These are phyloP conservation scores for Cydonia oblonga DNA, from an alignment of 331 rosid genomes.

Conservation along the genomic window DNA sequence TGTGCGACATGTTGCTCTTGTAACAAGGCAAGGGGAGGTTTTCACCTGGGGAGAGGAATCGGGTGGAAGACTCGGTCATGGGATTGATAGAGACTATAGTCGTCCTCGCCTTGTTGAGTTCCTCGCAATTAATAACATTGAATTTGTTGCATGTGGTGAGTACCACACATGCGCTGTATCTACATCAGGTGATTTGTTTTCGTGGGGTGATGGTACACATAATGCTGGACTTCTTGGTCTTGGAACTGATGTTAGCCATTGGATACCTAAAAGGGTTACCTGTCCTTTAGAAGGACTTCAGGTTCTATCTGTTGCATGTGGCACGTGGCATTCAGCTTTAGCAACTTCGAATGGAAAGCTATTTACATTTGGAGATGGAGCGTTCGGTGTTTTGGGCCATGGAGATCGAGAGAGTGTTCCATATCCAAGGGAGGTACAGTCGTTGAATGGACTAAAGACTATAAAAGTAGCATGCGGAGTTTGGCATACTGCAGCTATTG, in stretches of 20 bases:
- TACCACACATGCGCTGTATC: conserved; percentile 80
- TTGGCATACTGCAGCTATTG: conserved; percentile 95
- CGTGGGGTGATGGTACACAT: conserved; percentile 89
- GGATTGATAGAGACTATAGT: conserved; percentile 52
- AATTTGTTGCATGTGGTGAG: conserved; percentile 76
- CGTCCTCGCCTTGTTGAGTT: conserved; percentile 74
- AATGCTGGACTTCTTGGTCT: conserved; percentile 86
- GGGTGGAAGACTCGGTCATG: conserved; percentile 93
- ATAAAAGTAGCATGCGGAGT: conserved; percentile 82
- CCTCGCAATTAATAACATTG: conserved; percentile 43
- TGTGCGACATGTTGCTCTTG: conserved; percentile 62
- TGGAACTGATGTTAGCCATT: conserved; percentile 71
- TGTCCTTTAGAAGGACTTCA: conserved; percentile 78
- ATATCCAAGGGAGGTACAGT: conserved; percentile 74
- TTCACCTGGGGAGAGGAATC: conserved; percentile 97
- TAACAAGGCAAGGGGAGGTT: conserved; percentile 91
- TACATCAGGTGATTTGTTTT: conserved; percentile 62
- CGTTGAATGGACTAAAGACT: conserved; percentile 55
- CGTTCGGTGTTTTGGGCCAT: conserved; percentile 85
- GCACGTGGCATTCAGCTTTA: conserved; percentile 89
- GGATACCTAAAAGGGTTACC: conserved; percentile 58
- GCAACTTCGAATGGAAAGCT: conserved; percentile 63
- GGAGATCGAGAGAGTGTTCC: conserved; percentile 58
- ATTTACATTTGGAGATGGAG: conserved; percentile 88
- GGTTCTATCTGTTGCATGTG: conserved; percentile 81